phyloP scores from a whole-genome alignment of 2,329 filamentous ascomycete species.

The Aspergillus sp. region DNA sequence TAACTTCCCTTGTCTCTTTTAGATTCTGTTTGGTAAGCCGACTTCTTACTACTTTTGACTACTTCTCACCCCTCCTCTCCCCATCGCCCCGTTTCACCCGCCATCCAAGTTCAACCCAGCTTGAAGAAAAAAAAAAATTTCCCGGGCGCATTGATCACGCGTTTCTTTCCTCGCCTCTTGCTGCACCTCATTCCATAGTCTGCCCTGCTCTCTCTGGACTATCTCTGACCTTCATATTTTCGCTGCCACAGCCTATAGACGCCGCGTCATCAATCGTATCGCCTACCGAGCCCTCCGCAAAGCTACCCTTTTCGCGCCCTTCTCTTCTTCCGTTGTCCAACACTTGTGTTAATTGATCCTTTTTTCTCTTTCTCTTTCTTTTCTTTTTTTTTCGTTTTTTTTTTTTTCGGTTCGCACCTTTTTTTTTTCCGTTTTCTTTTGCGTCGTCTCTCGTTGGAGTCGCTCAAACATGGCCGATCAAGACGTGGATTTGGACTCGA shows the following conservation, averaged over 20 bases:
- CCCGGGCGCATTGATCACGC: slow-evolving; percentile 24
- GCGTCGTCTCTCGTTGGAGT: slow-evolving; percentile 35
- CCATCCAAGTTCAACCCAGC: not conserved
- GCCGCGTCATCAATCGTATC: slow-evolving; percentile 36
- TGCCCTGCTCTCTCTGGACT: slow-evolving; percentile 12
- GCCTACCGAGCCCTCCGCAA: slow-evolving; percentile 32
- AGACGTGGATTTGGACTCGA: slow-evolving; percentile 97
- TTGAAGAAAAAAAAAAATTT: slow-evolving; percentile 19
- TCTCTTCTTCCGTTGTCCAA: slow-evolving; percentile 22
- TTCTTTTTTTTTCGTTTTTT: slow-evolving; percentile 23
- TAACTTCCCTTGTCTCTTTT: slow-evolving; percentile 27
- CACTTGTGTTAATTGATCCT: slow-evolving; percentile 25
- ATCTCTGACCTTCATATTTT: slow-evolving; percentile 16
- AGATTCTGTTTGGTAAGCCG: slow-evolving; percentile 34
- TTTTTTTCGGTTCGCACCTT: slow-evolving; percentile 9
- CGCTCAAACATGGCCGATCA: slow-evolving; percentile 68
- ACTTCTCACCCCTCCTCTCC: slow-evolving; percentile 10
- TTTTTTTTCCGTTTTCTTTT: slow-evolving; percentile 28
- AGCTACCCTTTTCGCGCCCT: slow-evolving; percentile 31
- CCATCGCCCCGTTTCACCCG: slow-evolving; percentile 8
- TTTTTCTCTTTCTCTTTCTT: slow-evolving; percentile 24
- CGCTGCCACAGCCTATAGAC: slow-evolving; percentile 33
- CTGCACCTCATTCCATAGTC: not conserved
- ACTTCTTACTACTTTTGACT: not conserved
- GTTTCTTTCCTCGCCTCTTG: slow-evolving; percentile 7